A percentile compares a stretch with the other conserved stretches of the same genome.
Evolutionary conservation across 768 basidiomycete genomes (phyloP).

Genomic region (Mycena galopus): DNA sequence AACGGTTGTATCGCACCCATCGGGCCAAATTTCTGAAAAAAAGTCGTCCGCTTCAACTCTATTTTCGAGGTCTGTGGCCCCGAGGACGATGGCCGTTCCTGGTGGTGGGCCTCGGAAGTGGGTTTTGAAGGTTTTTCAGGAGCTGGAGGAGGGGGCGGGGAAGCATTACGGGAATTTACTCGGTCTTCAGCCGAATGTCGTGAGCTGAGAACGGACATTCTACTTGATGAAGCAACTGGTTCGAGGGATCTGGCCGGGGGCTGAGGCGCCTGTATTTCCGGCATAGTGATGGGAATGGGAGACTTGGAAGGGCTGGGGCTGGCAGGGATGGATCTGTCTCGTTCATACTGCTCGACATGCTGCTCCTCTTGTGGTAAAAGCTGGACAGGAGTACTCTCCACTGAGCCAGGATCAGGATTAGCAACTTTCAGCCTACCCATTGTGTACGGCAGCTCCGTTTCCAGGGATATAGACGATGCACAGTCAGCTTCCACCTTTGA

Average conservation of each 20-base stretch:
- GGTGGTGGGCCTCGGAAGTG: slow-evolving; percentile 20
- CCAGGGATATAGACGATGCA: slow-evolving; percentile 65
- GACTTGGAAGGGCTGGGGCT: slow-evolving; percentile 5
- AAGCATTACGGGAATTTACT: neutral
- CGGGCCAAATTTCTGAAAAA: too few relatives aligned
- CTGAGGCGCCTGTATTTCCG: slow-evolving; percentile 24
- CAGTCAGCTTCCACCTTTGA: slow-evolving; percentile 50
- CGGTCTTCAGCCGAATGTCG: slow-evolving; percentile 13
- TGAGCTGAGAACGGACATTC: neutral
- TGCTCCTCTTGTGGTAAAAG: slow-evolving; percentile 54
- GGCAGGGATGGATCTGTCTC: slow-evolving; percentile 15
- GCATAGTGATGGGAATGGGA: slow-evolving; percentile 25
- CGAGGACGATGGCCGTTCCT: neutral
- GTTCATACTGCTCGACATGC: slow-evolving; percentile 19
- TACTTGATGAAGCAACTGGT: slow-evolving; percentile 2
- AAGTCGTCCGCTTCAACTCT: neutral
- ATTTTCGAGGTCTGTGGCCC: neutral
- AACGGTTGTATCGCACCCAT: too few relatives aligned
- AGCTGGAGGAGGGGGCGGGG: slow-evolving; percentile 33
- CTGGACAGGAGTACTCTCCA: slow-evolving; percentile 59
- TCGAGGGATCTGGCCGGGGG: neutral
- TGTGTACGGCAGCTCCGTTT: slow-evolving; percentile 61
- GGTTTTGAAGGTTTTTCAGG: slow-evolving; percentile 32
- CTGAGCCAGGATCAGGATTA: slow-evolving; percentile 78
- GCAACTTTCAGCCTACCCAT: slow-evolving; percentile 80